Evolutionary conservation across 2,329 filamentous ascomycete species (phyloP).

Genomic region (Verticillium klebahnii): DNA sequence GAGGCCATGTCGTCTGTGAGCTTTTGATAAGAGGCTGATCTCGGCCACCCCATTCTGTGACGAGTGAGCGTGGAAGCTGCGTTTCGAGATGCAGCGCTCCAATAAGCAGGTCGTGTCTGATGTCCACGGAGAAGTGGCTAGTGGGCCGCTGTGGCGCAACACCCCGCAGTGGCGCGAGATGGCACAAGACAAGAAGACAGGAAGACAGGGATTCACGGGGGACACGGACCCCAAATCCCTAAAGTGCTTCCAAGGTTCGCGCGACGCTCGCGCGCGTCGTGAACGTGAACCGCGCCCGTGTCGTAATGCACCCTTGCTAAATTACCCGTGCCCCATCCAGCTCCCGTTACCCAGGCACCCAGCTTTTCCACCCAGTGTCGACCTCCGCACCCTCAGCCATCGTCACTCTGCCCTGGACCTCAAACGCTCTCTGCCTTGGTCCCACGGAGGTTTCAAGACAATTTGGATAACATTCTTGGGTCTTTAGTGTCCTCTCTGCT

Average conservation of each 20-base stretch:
- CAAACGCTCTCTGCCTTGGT: neutral
- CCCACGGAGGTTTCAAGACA: neutral
- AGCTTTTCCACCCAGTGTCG: neutral
- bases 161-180: neutral
- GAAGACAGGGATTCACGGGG: slow-evolving; percentile 10
- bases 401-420: neutral
- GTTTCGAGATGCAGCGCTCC: neutral
- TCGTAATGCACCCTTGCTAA: slow-evolving; percentile 8
- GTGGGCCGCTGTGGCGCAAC: neutral
- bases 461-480: neutral
- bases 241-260: neutral
- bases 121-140: neutral
- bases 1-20: neutral
- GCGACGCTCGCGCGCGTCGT: slow-evolving; percentile 14
- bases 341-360: neutral
- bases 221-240: slow-evolving; percentile 13
- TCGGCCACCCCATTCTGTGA: neutral
- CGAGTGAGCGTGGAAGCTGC: neutral
- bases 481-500: neutral
- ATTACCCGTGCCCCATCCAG: neutral
- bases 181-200: neutral
- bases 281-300: slow-evolving; percentile 15
- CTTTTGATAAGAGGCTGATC: neutral
- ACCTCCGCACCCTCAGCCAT: neutral
- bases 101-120: neutral